These are phyloP conservation scores for Taiozyma sp. DNA, from an alignment of 1,139 yeast species.

Conservation along the genomic window DNA sequence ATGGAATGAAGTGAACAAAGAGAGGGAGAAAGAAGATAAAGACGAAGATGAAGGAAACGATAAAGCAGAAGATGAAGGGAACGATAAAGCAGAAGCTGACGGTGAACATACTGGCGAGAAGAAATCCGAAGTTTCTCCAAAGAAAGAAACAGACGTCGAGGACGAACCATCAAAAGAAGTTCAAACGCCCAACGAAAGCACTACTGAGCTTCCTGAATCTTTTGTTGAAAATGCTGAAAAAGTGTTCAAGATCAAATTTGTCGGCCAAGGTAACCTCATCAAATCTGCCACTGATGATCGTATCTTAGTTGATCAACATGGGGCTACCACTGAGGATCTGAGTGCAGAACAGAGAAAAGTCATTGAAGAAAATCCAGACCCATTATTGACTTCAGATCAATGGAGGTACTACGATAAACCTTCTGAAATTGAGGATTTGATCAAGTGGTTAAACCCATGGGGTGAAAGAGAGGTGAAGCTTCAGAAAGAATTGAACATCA, in stretches of 20 bases:
- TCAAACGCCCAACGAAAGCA: constrained; percentile 24
- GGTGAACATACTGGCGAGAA: neutral
- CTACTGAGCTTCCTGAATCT: constrained; percentile 15
- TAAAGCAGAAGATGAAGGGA: constrained; percentile 13
- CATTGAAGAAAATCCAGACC: constrained; percentile 61
- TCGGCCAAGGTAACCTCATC: constrained; percentile 12
- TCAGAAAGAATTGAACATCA: constrained; percentile 53
- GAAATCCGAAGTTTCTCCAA: neutral
- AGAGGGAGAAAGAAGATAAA: constrained; percentile 17
- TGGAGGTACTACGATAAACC: constrained; percentile 74
- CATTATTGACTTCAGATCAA: constrained; percentile 43
- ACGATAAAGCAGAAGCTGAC: constrained; percentile 7
- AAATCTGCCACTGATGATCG: constrained; percentile 11
- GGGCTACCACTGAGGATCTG: constrained; percentile 34
- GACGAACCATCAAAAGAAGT: constrained; percentile 18
- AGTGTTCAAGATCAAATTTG: constrained; percentile 26
- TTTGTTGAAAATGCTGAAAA: constrained; percentile 21
- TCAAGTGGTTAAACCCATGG: constrained; percentile 68
- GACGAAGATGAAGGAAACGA: constrained; percentile 13
- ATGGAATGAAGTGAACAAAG: constrained; percentile 26
- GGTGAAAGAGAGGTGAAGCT: constrained; percentile 74
- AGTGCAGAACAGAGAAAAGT: constrained; percentile 55
- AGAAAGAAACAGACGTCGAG: constrained; percentile 7
- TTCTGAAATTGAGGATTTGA: constrained; percentile 52
- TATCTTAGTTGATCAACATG: constrained; percentile 35